Base-by-base conservation (phyloP, 2,329 filamentous ascomycete species). In the Alternaria gansuensis region DNA sequence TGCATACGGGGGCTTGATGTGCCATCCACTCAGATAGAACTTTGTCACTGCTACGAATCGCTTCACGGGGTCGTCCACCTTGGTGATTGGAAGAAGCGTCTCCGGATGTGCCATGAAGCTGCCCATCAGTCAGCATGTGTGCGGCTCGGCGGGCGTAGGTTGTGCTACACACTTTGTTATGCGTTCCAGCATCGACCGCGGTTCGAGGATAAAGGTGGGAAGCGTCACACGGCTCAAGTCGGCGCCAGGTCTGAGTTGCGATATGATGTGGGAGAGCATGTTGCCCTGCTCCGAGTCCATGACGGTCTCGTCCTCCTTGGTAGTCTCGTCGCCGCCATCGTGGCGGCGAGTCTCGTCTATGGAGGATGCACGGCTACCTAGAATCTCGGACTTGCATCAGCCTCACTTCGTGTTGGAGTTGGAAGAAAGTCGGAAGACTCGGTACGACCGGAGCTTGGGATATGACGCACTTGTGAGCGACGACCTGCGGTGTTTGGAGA, bases 21-120 rank as follows among this genome's bases (percentile, higher is more conserved):
- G 95, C 95, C 95, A 99, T 72, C 95, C 95, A 78, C 93, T 97
- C 43, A 99, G 83, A 79, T 99, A 99, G 79, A 99, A 99, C 80
- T 96, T 97, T 75, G 97, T 92, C 49, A 99, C 95, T 13, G 93
- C 91, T 29, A 98, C 88, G 75, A 99, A 99, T 76, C 95, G 88
- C 73, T 94, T 83, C 56, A 92, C 82, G 1, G 95, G 94, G 73
- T 99, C 94, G 51, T 98, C 91, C 69, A 97, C 91, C 45, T 87
- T 82, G 43, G 94, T 87, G 78, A 98, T 95, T 33, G 90, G 89
- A 4, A 99, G 87, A 31, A 99, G 88, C 73, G 93, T 96, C 80
- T 99, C 95, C 39, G 95, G 95, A 76, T 99, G 95, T 71, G 94
- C 96, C 95, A 99, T 99, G 84, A 99, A 99, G 83, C 93, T 97